Percentiles rank a stretch among this genome's conserved stretches.
Evolutionary conservation across 73 alveolate genomes (phyloP).

Genomic region (Breviolum minutum): DNA sequence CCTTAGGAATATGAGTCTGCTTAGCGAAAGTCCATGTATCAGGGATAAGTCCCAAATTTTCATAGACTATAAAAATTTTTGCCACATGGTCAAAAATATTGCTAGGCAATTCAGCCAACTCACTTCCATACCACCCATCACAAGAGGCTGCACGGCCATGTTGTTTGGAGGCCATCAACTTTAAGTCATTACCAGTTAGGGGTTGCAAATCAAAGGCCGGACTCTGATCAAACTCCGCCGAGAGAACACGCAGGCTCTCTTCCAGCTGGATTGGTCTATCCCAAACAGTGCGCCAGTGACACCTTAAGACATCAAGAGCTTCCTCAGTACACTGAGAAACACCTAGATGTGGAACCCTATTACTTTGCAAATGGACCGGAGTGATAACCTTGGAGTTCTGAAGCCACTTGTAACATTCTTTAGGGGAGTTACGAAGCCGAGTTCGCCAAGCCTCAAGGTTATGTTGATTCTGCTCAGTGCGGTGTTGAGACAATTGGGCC

Average conservation of each 20-base stretch:
- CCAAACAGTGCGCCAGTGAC: constrained; percentile 15
- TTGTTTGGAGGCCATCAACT: neutral
- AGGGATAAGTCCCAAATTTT: neutral
- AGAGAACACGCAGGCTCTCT: neutral
- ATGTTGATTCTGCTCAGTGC: neutral
- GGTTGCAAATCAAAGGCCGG: neutral
- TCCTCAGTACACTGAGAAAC: neutral
- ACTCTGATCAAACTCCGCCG: too few relatives aligned
- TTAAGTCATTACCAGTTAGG: neutral
- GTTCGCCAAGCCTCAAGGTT: neutral
- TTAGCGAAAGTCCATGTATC: neutral
- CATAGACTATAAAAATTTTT: neutral
- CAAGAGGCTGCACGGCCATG: neutral
- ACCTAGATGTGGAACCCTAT: neutral
- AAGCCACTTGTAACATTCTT: neutral
- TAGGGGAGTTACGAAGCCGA: neutral
- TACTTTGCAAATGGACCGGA: neutral
- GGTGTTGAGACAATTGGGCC: neutral
- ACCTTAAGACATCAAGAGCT: neutral
- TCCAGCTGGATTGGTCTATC: neutral
- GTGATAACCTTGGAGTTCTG: neutral
- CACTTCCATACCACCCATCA: constrained; percentile 13
- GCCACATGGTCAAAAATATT: neutral
- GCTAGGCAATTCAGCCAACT: neutral
- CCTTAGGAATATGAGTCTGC: constrained; percentile 11